Evolutionary conservation across 2,329 filamentous ascomycete genomes (phyloP), one percentile per base, ranked within the genome.

Genomic region (Neophaeococcomyces mojaviensis): DNA sequence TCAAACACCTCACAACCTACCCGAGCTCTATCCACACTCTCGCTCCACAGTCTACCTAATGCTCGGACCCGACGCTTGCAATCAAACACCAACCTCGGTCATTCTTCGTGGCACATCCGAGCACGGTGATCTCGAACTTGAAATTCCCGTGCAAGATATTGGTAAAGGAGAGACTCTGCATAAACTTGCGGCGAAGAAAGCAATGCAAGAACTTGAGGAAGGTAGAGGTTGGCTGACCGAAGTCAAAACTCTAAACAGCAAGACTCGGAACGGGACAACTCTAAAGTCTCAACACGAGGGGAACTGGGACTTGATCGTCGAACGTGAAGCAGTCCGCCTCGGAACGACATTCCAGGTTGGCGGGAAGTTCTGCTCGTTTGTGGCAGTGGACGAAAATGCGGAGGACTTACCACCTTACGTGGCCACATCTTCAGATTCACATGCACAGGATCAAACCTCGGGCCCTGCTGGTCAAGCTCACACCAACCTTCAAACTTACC

Each of bases 321-420:
- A 83, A 59, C 72, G 74, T 1, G 83, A 88, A 58, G 81, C 75
- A 7, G 79, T 87, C 1, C 68, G 76, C 0, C 67, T 88, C 0
- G 83, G 84, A 0, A 71, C 81, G 10, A 68, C 72, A 47, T 86
- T 78, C 56, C 81, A 86, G 55, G 75, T 88, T 7, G 77, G 73
- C 2, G 77, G 81, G 1, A 84, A 81, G 58, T 85, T 79, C 75
- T 84, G 79, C 56, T 85, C 82, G 0, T 88, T 88, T 51, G 78
- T 88, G 2, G 84, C 84, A 2, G 70, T 84, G 1, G 70, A 81
- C 50, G 65, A 70, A 7, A 34, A 16, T 31, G 41, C 7, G 15
- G 16, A 33, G 24, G 15, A 33, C 26, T 19, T 28, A 10, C 24
- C 24, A 28, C 5, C 24, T 28, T 28, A 28, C 10, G 10, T 6